A percentile compares a stretch with the other conserved stretches of the same genome.
Evolutionary conservation across 2,329 filamentous ascomycete species (phyloP).

Genomic region (Conoideocrella luteorostrata): DNA sequence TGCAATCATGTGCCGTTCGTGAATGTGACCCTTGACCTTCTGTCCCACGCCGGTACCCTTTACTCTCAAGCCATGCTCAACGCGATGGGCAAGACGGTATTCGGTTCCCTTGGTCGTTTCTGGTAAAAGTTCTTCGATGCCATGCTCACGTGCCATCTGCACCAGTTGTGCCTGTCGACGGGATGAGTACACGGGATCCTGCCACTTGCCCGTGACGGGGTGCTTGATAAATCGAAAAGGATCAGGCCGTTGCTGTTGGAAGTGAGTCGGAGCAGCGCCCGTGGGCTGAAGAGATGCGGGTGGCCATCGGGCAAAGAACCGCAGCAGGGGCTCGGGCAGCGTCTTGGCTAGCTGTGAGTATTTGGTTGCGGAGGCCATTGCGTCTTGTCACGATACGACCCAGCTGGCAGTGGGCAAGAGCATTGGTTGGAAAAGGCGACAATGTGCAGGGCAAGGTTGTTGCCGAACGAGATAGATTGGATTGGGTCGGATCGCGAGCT

Average conservation of each 20-base stretch:
- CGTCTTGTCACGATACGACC: slow-evolving; percentile 2
- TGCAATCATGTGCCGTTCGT: slow-evolving; percentile 79
- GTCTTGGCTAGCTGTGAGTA: slow-evolving; percentile 58
- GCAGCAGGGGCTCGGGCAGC: slow-evolving; percentile 70
- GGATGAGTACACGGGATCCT: slow-evolving; percentile 74
- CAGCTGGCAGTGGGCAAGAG: not conserved
- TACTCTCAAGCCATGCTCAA: slow-evolving; percentile 74
- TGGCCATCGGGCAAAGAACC: slow-evolving; percentile 87
- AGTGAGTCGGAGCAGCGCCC: slow-evolving; percentile 38
- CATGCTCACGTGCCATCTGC: slow-evolving; percentile 72
- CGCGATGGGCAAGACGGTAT: slow-evolving; percentile 60
- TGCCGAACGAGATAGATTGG: not conserved
- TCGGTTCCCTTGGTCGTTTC: slow-evolving; percentile 69
- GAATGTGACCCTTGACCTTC: slow-evolving; percentile 88
- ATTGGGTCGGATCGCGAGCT: not conserved
- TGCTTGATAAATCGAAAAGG: slow-evolving; percentile 80
- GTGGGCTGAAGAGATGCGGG: slow-evolving; percentile 55
- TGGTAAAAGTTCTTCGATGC: slow-evolving; percentile 75
- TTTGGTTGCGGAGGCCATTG: slow-evolving; percentile 31
- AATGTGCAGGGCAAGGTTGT: too few species aligned
- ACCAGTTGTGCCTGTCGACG: slow-evolving; percentile 86
- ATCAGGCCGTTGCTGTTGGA: slow-evolving; percentile 57
- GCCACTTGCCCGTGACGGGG: slow-evolving; percentile 73
- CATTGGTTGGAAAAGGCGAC: too few species aligned
- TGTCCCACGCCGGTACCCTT: slow-evolving; percentile 92